Base-by-base conservation (phyloP, 768 basidiomycete genomes). In the Tremella fuciformis region DNA sequence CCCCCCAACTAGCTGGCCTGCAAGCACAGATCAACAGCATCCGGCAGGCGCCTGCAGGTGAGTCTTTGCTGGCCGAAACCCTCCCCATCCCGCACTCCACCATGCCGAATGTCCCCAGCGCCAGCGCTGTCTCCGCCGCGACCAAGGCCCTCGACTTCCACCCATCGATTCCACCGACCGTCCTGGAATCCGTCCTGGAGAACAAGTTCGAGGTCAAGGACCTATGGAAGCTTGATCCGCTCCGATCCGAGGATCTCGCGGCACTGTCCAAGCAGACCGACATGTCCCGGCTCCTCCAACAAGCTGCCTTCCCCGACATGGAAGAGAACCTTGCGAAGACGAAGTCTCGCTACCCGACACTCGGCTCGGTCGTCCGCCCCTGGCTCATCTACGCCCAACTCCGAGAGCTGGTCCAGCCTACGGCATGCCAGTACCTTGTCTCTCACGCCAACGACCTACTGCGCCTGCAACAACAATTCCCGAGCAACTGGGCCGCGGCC, bases 191-290 rank as follows among this genome's bases (percentile, higher is more conserved):
- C 16, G 42, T 55, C 41, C 42, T 46, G 9, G 18, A 9, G 22
- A 47, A 47, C 21, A 21, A 11, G 9, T 55, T 55, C 44, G 15
- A 55, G 11, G 22, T 55, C 22, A 55, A 55, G 54, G 54, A 55
- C 54, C 44, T 55, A 19, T 55, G 54, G 54, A 55, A 55, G 24
- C 54, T 55, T 13, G 54, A 55, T 44, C 40, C 42, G 11, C 8
- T 7, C 9, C 40, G 54, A 21, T 8, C 13, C 11, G 50, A 37
- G 11, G 50, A 51, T 8, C 9, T 51, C 22, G 8, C 13, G 13
- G 50, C 50, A 8, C 13, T 8, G 11, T 13, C 8, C 19, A 51
- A 51, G 50, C 13, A 15, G 19, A 11, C 50, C 19, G 21, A 51
- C 11, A 21, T 21, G 8, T 8, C 34, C 22, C 11, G 19, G 46